Base-by-base conservation (phyloP, 768 basidiomycete species). In the Serpula lacrymans region DNA sequence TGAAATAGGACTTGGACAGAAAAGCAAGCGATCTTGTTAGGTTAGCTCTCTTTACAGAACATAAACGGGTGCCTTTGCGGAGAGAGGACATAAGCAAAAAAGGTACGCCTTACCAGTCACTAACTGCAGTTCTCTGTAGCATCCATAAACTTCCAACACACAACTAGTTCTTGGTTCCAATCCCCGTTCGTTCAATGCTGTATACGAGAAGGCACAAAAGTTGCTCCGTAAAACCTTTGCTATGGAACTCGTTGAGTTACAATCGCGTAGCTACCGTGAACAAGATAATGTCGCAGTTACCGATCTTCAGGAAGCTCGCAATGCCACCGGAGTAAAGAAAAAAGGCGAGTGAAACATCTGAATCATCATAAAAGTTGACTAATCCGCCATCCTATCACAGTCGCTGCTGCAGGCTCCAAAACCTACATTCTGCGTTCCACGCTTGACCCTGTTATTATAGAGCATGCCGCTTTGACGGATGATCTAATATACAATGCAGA, bases 81-180 rank as follows among this genome's bases (percentile, higher is more conserved):
- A 71, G 89, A 28, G 86, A 92, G n/a, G 91, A 95, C 28, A 87
- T 94, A 36, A 79, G 73, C 27, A 93, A 92, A 65, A 88, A 88
- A 71, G 80, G 93, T 83, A 12, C 13, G 41, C 36, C 8, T 45
- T 18, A 5, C 4, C 38, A 14, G 28, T 11, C 27, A 17, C 2
- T n/a, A n/a, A n/a, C n/a, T 21, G 11, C 13, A 10, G 35, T 25
- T 30, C 17, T 25, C 16, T 16, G 6, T 18, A 6, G 12, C 8
- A 18, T 37, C 13, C 25, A 41, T 22, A 42, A 18, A 17, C 23
- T 28, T 0, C 29, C 18, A 16, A 22, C 18, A 41, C n/a, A 62
- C 56, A 36, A 38, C 22, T 42, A 78, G 77, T 81, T 1, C 57
- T 81, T 20, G 72, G 71, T 2, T 63, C 68, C 11, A 50, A 66